phyloP scores from a whole-genome alignment of 257 asterid genomes.

The Lycium barbarum region DNA sequence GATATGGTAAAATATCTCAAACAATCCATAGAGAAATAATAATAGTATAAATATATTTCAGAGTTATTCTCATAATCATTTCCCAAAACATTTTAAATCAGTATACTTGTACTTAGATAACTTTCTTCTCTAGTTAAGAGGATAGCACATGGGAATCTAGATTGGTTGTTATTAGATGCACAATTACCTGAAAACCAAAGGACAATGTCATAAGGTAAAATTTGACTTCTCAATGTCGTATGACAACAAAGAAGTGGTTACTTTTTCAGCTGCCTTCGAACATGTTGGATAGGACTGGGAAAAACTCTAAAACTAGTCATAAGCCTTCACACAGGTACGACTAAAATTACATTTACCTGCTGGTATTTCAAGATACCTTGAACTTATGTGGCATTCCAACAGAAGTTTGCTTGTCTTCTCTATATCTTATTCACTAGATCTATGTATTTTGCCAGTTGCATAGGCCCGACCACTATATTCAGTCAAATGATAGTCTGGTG shows the following conservation, averaged over 20 bases:
- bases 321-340: background rate
- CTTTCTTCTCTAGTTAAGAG: background rate
- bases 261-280: background rate
- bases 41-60: background rate
- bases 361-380: background rate
- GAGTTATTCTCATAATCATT: background rate
- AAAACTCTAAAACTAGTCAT: constrained; percentile 16
- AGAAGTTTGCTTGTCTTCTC: background rate
- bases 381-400: background rate
- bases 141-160: background rate
- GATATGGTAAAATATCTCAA: background rate
- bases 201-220: background rate
- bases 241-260: background rate
- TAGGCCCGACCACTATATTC: background rate
- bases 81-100: background rate
- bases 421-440: background rate
- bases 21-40: background rate
- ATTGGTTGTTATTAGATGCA: background rate
- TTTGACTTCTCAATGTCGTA: background rate
- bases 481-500: background rate
- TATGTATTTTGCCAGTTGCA: background rate
- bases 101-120: background rate
- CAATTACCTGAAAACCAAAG: background rate
- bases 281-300: background rate
- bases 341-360: background rate